A percentile compares a stretch with the other conserved stretches of the same genome.
These are phyloP conservation scores for Raphanus raphanistrum DNA, from an alignment of 345 rosid genomes.

Conservation along the genomic window DNA sequence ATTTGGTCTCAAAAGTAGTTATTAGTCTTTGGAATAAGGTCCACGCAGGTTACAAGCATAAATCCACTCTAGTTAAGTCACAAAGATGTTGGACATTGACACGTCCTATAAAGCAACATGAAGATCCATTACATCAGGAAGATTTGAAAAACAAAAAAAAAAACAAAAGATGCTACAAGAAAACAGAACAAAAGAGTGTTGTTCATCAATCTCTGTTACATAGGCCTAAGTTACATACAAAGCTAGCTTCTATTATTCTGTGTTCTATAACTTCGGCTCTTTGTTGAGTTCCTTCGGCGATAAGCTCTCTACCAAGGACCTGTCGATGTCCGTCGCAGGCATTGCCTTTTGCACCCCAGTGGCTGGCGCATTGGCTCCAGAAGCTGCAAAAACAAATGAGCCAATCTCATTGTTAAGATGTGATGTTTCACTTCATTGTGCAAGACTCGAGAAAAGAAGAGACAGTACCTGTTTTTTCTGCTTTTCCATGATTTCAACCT, in stretches of 20 bases:
- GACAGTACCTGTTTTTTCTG: slow-evolving; percentile 60
- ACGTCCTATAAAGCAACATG: slow-evolving; percentile 13
- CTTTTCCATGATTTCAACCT: slow-evolving; percentile 56
- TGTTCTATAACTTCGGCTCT: slow-evolving; percentile 18
- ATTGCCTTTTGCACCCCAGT: slow-evolving; percentile 61
- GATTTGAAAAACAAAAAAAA: background rate
- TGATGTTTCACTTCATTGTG: background rate
- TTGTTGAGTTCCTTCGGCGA: slow-evolving; percentile 13
- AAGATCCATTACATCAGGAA: slow-evolving; percentile 31
- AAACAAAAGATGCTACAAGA: slow-evolving; percentile 26
- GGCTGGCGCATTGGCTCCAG: slow-evolving; percentile 51
- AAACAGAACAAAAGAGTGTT: slow-evolving; percentile 14
- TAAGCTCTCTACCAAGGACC: slow-evolving; percentile 79
- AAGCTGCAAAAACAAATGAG: slow-evolving; percentile 38
- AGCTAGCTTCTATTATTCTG: slow-evolving; percentile 36
- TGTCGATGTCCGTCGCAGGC: slow-evolving; percentile 82
- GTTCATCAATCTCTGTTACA: slow-evolving; percentile 25
- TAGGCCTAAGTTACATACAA: slow-evolving; percentile 44
- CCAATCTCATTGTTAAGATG: background rate
- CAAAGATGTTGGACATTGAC: slow-evolving; percentile 1
- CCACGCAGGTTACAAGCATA: background rate
- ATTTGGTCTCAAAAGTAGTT: background rate
- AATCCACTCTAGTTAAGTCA: slow-evolving; percentile 7
- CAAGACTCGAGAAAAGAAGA: background rate
- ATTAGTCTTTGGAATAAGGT: background rate